Evolutionary conservation across 2,329 filamentous ascomycete species (phyloP), one percentile per base, ranked within the genome.

Genomic region (Trichoderma atrobrunneum): DNA sequence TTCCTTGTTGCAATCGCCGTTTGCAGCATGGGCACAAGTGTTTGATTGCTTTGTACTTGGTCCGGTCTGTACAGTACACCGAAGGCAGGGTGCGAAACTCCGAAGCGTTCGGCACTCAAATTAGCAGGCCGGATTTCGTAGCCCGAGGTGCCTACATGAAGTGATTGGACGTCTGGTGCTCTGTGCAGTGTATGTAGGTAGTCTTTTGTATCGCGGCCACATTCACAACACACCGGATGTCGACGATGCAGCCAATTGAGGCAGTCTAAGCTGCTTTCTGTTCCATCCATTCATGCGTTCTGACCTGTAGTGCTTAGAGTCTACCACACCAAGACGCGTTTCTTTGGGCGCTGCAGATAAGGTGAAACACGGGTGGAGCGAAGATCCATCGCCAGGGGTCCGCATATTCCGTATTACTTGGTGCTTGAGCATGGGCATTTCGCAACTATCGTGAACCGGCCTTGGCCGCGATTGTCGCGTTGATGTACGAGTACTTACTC

Each of bases 321-420:
- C 28, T 21, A 24, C 57, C 16, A 43, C 12, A 28, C 30, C 60
- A 57, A 21, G 30, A 63, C 57, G 63, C 64, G 71, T 30, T 62
- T 67, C 64, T 48, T 18, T 24, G 51, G 43, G 30, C 56, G 43
- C 36, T 70, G 71, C 48, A 70, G 59, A 70, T 16, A 64, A 64
- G 66, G 67, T 72, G 71, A 72, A 72, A 72, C 71, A 72, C 66
- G 61, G 66, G 68, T 70, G 71, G 64, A 71, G 66, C 39, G 67
- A 51, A 62, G 56, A 70, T 61, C 56, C 56, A 70, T 62, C 67
- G 30, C 67, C 67, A 70, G 57, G 67, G 67, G 59, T 59, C 57
- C 57, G 57, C 30, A 28, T 54, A 34, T 43, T 61, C 66, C 28
- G 66, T 57, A 61, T 68, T 39, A 68, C 24, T 59, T 30, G 18